Conservation (phyloP, 176 grass and related monocot genomes). For the Coix lacrymajobi region DNA sequence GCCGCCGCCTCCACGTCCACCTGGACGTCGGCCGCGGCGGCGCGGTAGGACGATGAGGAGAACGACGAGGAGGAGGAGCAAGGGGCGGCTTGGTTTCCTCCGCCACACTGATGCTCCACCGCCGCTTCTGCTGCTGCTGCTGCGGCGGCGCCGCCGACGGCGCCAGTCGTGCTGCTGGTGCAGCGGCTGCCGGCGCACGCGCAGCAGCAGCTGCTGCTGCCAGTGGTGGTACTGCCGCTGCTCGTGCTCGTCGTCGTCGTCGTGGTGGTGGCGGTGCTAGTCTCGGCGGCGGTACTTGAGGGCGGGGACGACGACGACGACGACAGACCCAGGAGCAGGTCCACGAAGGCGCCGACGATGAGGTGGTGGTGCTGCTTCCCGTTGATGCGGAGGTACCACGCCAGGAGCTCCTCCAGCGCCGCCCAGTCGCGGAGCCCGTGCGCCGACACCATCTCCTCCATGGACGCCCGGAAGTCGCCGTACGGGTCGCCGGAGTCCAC, state of each 20-base stretch:
- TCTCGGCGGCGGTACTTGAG: background rate
- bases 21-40: background rate
- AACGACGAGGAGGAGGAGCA: slow-evolving; percentile 17
- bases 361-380: slow-evolving; percentile 48
- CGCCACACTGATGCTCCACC: background rate
- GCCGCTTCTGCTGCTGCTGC: rapidly evolving
- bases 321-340: slow-evolving; percentile 47
- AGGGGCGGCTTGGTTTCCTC: background rate
- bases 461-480: slow-evolving; percentile 75
- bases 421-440: slow-evolving; percentile 64
- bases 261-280: background rate
- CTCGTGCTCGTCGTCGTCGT: background rate
- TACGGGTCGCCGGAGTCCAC: slow-evolving; percentile 75
- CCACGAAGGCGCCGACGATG: slow-evolving; percentile 74
- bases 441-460: slow-evolving; percentile 93
- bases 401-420: slow-evolving; percentile 62
- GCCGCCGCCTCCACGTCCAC: background rate
- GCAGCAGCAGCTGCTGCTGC: too few relatives aligned
- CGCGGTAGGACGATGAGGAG: background rate
- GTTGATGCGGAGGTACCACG: slow-evolving; percentile 80
- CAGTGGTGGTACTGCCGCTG: background rate
- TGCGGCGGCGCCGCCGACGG: background rate
- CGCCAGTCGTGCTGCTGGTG: too few relatives aligned
- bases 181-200: background rate
- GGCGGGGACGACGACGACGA: background rate